Evolutionary conservation across 257 asterid genomes (phyloP).

Genomic region (Cordia subcordata): DNA sequence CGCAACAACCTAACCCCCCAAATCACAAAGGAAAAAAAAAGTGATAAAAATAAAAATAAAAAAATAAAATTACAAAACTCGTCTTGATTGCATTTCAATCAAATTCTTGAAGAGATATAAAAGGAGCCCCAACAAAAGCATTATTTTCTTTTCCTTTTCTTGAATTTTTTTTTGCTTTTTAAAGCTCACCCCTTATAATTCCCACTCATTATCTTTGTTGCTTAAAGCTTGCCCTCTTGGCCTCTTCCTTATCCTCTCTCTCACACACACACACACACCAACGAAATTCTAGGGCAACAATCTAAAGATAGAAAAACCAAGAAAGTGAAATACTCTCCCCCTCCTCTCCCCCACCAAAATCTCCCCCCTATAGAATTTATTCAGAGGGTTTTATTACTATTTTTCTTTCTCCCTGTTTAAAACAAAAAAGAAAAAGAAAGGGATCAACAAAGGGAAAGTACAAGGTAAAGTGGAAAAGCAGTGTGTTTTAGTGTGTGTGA

Average conservation of each 20-base stretch:
- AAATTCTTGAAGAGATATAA: constrained; percentile 35
- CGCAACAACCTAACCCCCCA: too few relatives aligned
- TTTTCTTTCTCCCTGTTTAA: constrained; percentile 3
- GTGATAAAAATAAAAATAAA: too few relatives aligned
- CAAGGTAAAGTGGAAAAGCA: constrained; percentile 5
- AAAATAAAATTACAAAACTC: constrained; percentile 10
- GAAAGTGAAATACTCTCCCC: constrained; percentile 21
- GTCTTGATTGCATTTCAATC: constrained; percentile 30
- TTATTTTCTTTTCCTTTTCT: constrained; percentile 26
- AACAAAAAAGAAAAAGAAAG: too few relatives aligned
- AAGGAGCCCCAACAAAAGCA: constrained; percentile 30
- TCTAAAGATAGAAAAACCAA: constrained; percentile 11
- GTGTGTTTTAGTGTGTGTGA: not conserved
- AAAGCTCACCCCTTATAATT: constrained; percentile 82
- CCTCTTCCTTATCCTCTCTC: constrained; percentile 9
- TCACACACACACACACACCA: too few relatives aligned
- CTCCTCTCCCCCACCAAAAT: not conserved
- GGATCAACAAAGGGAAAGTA: not conserved
- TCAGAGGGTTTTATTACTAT: constrained; percentile 8
- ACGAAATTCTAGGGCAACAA: constrained; percentile 10
- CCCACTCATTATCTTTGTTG: constrained; percentile 95
- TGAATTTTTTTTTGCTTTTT: constrained; percentile 34
- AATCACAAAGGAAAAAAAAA: not conserved
- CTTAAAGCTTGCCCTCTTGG: constrained; percentile 27
- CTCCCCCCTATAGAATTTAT: constrained; percentile 11